These are phyloP conservation scores for Stachybotrys echinatus DNA, from an alignment of 2,329 filamentous ascomycete species.

Conservation along the genomic window DNA sequence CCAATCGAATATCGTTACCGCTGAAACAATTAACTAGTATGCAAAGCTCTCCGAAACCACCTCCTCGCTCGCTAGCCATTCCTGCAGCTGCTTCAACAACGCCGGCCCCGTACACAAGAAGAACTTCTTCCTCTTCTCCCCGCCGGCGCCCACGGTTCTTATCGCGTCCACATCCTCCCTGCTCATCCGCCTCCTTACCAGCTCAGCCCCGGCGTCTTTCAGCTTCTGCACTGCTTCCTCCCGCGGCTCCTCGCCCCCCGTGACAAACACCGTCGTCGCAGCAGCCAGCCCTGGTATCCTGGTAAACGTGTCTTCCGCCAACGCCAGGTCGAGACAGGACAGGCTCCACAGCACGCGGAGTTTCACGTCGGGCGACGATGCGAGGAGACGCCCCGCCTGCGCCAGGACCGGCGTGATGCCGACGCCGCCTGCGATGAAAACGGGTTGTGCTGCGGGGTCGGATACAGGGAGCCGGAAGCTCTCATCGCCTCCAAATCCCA, in stretches of 20 bases:
- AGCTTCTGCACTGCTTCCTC: slow-evolving; percentile 28
- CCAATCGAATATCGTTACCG: too few species aligned
- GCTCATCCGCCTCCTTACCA: slow-evolving; percentile 32
- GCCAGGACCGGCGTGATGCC: slow-evolving; percentile 79
- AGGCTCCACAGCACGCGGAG: slow-evolving; percentile 62
- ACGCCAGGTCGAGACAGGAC: slow-evolving; percentile 51
- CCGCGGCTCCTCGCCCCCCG: slow-evolving; percentile 33
- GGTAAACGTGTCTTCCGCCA: slow-evolving; percentile 56
- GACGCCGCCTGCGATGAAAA: slow-evolving; percentile 74
- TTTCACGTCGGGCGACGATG: slow-evolving; percentile 31
- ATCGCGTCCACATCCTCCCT: slow-evolving; percentile 34
- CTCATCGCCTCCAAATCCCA: slow-evolving; percentile 66
- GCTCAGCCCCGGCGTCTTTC: slow-evolving; percentile 24
- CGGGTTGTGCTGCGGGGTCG: slow-evolving; percentile 19
- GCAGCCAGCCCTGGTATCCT: slow-evolving; percentile 44
- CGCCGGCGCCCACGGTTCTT: slow-evolving; percentile 19
- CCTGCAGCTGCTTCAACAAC: slow-evolving; percentile 34
- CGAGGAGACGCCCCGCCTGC: slow-evolving; percentile 49
- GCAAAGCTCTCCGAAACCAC: slow-evolving; percentile 57
- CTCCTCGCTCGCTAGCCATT: slow-evolving; percentile 50
- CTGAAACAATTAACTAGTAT: too few species aligned
- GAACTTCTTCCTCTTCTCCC: slow-evolving; percentile 44
- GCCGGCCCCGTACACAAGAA: slow-evolving; percentile 42
- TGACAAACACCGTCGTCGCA: slow-evolving; percentile 60
- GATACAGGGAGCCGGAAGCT: slow-evolving; percentile 31